phyloP scores from a whole-genome alignment of 2,329 filamentous ascomycete genomes.

The Davidsoniella neocaledoniae region DNA sequence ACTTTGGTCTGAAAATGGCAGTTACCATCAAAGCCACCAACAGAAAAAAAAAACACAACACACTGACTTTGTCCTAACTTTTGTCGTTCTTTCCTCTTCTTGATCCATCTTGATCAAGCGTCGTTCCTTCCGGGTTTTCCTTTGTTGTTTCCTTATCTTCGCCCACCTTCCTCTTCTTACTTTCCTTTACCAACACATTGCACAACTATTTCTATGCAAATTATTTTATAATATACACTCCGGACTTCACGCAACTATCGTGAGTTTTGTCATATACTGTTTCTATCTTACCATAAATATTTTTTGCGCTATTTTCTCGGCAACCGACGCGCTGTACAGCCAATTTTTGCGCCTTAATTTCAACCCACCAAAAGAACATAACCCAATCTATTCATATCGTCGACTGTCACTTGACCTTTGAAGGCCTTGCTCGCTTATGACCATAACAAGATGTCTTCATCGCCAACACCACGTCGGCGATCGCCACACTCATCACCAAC shows the following conservation, averaged over 20 bases:
- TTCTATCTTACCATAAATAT: no score
- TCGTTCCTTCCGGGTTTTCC: background rate
- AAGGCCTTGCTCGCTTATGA: no score
- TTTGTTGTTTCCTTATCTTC: background rate
- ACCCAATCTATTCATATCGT: background rate
- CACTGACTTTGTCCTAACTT: background rate
- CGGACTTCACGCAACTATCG: no score
- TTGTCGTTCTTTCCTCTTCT: background rate
- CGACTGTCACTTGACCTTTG: background rate
- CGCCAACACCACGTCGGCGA: constrained; percentile 2
- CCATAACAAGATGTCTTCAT: constrained; percentile 1
- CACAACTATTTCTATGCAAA: no score
- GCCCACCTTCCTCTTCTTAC: background rate
- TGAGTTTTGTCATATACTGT: no score
- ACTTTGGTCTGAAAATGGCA: background rate
- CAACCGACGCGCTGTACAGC: no score
- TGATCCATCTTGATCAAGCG: background rate
- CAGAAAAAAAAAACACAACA: background rate
- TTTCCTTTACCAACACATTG: background rate
- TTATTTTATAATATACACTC: no score
- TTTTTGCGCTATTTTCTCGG: no score
- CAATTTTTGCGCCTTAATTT: no score
- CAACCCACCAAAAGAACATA: background rate
- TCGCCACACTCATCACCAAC: constrained; percentile 4
- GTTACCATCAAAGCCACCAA: no score